Base-by-base conservation (phyloP, 2,329 filamentous ascomycete genomes). In the Penicillium brasilianum region DNA sequence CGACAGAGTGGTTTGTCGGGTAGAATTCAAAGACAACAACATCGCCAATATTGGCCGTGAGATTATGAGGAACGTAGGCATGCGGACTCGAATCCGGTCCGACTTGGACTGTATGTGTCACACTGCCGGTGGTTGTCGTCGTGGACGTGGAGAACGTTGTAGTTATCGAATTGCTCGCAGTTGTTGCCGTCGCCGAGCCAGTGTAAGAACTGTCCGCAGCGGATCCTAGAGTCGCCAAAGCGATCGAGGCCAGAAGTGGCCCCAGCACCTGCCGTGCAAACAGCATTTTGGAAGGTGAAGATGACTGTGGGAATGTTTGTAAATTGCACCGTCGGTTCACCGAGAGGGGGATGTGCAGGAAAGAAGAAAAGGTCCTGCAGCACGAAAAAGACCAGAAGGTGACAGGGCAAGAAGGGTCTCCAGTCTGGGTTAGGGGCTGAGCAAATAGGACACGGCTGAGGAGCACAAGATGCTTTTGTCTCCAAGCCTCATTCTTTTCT, bases 1-100 rank as follows among this genome's bases (percentile, higher is more conserved):
- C 84, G n/a, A 90, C 84, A 3, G 86, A 88, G 69, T 90, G 88
- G 55, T 85, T 87, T 22, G 80, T 80, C 1, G 87, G 86, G 65
- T 85, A 88, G 69, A 90, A 89, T 46, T 83, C 78, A 72, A 86
- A 90, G 62, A 84, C 81, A 14, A 78, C 61, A 1, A 69, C 43
- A 58, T 77, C 75, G 18, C 76, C 76, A 1, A 71, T 62, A 0
- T 69, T 63, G 1, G 76, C 76, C 0, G 66, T 68, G 36, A 77
- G 50, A 8, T 59, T 71, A 16, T 65, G 52, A 0, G 76, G 76
- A 1, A 65, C 60, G 57, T 74, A 78, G 22, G 71, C 66, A 56
- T 77, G 73, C 1, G 74, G 75, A 55, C 68, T 63, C 2, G 64
- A 59, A 13, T 73, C 74, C 0, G 68, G 63, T 7, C 74, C 76